phyloP scores from a whole-genome alignment of 306 rosid genomes.

The Crotalaria pallida region DNA sequence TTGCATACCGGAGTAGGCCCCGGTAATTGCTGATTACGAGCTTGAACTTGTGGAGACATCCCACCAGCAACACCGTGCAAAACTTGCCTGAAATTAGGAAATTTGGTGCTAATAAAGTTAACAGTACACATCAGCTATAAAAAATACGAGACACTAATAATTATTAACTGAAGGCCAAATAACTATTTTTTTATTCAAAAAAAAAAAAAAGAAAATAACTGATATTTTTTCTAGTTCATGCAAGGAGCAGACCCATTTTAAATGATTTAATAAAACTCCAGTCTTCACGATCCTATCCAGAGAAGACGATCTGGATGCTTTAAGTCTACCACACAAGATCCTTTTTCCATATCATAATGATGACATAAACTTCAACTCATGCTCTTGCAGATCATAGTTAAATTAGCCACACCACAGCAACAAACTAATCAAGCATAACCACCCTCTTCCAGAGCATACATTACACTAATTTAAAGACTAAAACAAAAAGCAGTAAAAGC shows the following conservation, averaged over 20 bases:
- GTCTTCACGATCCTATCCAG: not conserved
- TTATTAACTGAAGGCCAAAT: not conserved
- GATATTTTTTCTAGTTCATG: slow-evolving; percentile 4
- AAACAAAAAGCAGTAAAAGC: not conserved
- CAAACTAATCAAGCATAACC: not conserved
- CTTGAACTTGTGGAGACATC: slow-evolving; percentile 87
- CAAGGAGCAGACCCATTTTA: not conserved
- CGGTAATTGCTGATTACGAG: slow-evolving; percentile 81
- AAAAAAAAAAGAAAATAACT: not conserved
- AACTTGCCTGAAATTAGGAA: slow-evolving; percentile 67
- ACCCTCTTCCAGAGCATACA: not conserved
- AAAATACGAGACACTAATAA: not conserved
- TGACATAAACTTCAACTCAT: not conserved
- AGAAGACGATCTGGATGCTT: not conserved
- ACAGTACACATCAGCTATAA: slow-evolving; percentile 7
- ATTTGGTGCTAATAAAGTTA: slow-evolving; percentile 1
- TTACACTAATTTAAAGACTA: not conserved
- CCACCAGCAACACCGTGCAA: slow-evolving; percentile 85
- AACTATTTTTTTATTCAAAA: not conserved
- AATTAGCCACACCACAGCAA: not conserved
- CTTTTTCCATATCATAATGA: not conserved
- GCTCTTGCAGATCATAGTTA: not conserved
- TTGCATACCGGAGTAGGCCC: slow-evolving; percentile 79
- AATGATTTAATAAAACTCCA: not conserved
- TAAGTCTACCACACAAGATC: not conserved